Base-by-base conservation (phyloP, 176 grass and related monocot genomes). In the Triticum monococcum region DNA sequence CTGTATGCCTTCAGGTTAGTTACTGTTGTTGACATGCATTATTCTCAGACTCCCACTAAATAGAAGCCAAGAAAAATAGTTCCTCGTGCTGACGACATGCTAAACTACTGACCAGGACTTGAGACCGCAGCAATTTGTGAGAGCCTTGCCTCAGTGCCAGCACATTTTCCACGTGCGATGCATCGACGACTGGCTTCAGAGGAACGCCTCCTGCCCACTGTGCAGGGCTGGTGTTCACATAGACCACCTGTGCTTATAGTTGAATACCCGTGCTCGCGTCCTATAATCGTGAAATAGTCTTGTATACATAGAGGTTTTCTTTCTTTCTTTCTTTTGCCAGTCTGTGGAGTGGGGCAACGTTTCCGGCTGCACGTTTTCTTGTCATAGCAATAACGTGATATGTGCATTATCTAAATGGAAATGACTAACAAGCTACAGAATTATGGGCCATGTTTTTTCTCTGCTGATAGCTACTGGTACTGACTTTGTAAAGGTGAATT, bases 1-100 rank as follows among this genome's bases (percentile, higher is more conserved):
- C 95, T 31, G 90, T 97, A 30, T 97, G 95, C 62, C 92, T 97
- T 81, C 95, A 97, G 95, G 95, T 97, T 83, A 77, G 84, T 88
- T 52, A 69, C 9, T 72, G 81, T 57, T 87, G n/a, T 71, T 28
- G 20, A 73, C 26, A 63, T 62, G 11, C 33, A 79, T 4, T 75
- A n/a, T 80, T 68, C 25, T 6, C 48, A 52, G 14, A 5, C 48
- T 5, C 48, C 14, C 14, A 17, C 14, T 52, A 52, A 52, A 52
- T 0, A 52, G 0, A 52, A 52, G 40, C 10, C 37, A 56, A 4
- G 43, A 31, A 17, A 79, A 52, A 3, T 20, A 64, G 31, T 20
- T 75, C 10, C 32, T 50, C 79, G 12, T 83, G 75, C 73, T 92
- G 36, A 89, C 3, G 45, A 32, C 30, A 17, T 1, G 33, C 35